phyloP scores from a whole-genome alignment of 2,329 filamentous ascomycete genomes.

The Fusarium cicatricum region DNA sequence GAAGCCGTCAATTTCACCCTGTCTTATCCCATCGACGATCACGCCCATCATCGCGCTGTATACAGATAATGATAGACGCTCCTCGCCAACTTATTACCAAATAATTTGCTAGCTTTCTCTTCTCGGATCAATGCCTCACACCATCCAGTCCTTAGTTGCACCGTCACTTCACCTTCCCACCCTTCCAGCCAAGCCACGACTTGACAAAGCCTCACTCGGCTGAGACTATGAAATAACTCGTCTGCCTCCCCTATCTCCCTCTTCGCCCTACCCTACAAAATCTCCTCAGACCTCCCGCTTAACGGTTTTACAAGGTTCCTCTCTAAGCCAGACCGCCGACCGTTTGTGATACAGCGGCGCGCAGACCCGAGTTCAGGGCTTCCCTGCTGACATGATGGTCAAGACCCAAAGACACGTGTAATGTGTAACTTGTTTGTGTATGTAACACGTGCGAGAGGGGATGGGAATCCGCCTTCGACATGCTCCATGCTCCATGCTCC shows the following conservation, averaged over 20 bases:
- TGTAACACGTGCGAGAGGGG: background rate
- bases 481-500: background rate
- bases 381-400: background rate
- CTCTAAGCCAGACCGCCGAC: too few species aligned
- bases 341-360: too few species aligned
- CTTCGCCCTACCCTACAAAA: too few species aligned
- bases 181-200: background rate
- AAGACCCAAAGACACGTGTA: conserved; percentile 14
- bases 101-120: background rate
- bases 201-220: conserved; percentile 3
- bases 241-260: too few species aligned
- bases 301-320: too few species aligned
- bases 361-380: too few species aligned
- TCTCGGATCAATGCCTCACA: background rate
- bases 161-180: background rate
- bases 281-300: too few species aligned
- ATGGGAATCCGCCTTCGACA: background rate
- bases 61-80: conserved; percentile 7
- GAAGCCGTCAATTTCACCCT: too few species aligned
- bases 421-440: conserved; percentile 7
- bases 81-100: too few species aligned
- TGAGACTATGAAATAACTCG: too few species aligned
- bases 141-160: too few species aligned
- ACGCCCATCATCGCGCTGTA: background rate
- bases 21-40: conserved; percentile 4